These are phyloP conservation scores for Paraconiothyrium sp. DNA, from an alignment of 2,329 filamentous ascomycete species.

Conservation along the genomic window DNA sequence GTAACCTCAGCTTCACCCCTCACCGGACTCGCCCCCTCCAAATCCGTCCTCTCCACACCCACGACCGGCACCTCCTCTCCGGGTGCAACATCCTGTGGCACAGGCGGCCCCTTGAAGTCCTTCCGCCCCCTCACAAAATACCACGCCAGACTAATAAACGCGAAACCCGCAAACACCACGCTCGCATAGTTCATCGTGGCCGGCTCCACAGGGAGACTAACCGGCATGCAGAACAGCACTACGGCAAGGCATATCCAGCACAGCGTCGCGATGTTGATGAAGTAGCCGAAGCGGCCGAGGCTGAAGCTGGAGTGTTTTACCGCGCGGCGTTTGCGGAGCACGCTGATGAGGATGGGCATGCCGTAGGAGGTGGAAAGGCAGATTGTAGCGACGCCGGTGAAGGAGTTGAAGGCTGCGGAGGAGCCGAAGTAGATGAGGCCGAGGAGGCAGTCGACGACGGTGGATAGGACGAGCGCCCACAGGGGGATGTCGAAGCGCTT, in stretches of 20 bases:
- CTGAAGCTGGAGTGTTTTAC: slow-evolving; percentile 74
- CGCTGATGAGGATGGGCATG: slow-evolving; percentile 76
- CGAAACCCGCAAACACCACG: slow-evolving; percentile 53
- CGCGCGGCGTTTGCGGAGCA: slow-evolving; percentile 72
- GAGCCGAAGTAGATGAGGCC: slow-evolving; percentile 84
- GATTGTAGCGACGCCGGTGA: slow-evolving; percentile 82
- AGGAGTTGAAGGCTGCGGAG: slow-evolving; percentile 79
- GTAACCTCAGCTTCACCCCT: slow-evolving; percentile 16
- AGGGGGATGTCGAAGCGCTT: slow-evolving; percentile 74
- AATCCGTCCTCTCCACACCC: slow-evolving; percentile 41
- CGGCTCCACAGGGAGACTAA: slow-evolving; percentile 53
- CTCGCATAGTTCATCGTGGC: slow-evolving; percentile 56
- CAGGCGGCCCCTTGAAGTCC: slow-evolving; percentile 50
- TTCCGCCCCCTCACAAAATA: slow-evolving; percentile 51
- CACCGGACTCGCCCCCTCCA: slow-evolving; percentile 30
- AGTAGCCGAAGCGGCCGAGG: slow-evolving; percentile 73
- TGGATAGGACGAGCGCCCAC: slow-evolving; percentile 73
- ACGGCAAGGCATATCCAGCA: slow-evolving; percentile 75
- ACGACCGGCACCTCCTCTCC: slow-evolving; percentile 45
- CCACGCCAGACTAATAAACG: slow-evolving; percentile 47
- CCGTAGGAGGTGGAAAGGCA: slow-evolving; percentile 80
- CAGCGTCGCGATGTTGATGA: slow-evolving; percentile 74
- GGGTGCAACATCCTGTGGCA: slow-evolving; percentile 46
- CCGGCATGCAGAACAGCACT: slow-evolving; percentile 79
- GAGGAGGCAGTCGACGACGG: slow-evolving; percentile 73